Conservation (phyloP, 2,329 filamentous ascomycete genomes). For the Penicillium paneum region DNA sequence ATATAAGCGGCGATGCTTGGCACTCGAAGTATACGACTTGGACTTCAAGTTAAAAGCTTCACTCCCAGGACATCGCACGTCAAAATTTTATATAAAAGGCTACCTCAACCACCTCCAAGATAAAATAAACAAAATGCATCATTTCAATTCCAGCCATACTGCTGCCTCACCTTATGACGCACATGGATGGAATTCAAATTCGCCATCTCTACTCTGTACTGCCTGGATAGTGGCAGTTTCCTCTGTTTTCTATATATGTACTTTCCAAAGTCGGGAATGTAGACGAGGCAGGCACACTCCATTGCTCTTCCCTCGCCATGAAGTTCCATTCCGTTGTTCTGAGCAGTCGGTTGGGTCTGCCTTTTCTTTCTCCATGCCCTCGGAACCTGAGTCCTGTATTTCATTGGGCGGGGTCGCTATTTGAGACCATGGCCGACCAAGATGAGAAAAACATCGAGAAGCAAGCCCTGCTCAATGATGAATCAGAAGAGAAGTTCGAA, state of each 20-base stretch:
- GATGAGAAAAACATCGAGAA: constrained; percentile 1
- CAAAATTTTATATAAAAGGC: neutral
- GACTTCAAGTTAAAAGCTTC: neutral
- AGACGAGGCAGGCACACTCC: neutral
- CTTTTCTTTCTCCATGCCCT: constrained; percentile 13
- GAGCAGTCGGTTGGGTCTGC: neutral
- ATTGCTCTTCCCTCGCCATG: neutral
- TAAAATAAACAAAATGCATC: neutral
- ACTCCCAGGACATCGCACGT: neutral
- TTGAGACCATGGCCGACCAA: constrained; percentile 13
- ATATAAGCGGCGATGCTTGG: constrained; percentile 22
- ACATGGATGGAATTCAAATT: constrained; percentile 26
- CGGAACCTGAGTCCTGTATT: neutral
- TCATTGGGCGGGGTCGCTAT: constrained; percentile 2
- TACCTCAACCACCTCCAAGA: fast-evolving
- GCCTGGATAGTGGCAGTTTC: neutral
- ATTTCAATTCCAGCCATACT: constrained; percentile 20
- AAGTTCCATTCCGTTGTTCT: neutral
- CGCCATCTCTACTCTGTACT: constrained; percentile 7
- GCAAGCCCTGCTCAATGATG: constrained; percentile 3
- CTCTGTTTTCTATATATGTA: neutral
- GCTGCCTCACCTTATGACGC: constrained; percentile 18
- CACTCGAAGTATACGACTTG: constrained; percentile 1
- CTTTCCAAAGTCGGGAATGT: neutral
- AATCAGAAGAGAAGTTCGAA: constrained; percentile 4